Conservation (phyloP, 169 alveolate genomes). For the Cryptosporidium meleagridis region DNA sequence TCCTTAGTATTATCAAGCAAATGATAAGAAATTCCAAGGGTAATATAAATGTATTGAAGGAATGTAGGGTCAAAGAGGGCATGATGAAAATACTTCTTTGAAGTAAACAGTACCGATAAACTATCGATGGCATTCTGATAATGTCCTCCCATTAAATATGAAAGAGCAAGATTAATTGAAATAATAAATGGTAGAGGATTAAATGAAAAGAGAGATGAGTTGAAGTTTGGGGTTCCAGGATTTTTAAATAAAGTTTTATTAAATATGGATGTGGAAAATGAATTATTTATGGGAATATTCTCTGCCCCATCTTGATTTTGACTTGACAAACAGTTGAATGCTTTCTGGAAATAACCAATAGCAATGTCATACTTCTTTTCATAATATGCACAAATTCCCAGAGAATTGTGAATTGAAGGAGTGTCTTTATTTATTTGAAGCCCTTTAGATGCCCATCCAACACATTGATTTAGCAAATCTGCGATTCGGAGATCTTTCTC, state of each 20-base stretch:
- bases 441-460: slow-evolving; percentile 53
- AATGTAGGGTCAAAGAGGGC: slow-evolving; percentile 33
- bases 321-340: slow-evolving; percentile 2
- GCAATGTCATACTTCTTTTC: slow-evolving; percentile 69
- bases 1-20: slow-evolving; percentile 41
- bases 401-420: slow-evolving; percentile 33
- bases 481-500: slow-evolving; percentile 30
- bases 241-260: not conserved
- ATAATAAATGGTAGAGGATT: slow-evolving; percentile 45
- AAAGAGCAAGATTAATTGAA: slow-evolving; percentile 41
- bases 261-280: slow-evolving; percentile 4
- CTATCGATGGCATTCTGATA: slow-evolving; percentile 54
- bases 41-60: slow-evolving; percentile 43
- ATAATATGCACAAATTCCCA: slow-evolving; percentile 52
- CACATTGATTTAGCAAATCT: slow-evolving; percentile 42
- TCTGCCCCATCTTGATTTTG: not conserved
- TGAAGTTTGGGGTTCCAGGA: slow-evolving; percentile 21
- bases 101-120: not conserved
- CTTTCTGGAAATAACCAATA: slow-evolving; percentile 65
- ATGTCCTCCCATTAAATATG: slow-evolving; percentile 65
- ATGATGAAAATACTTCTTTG: slow-evolving; percentile 29
- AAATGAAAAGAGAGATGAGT: slow-evolving; percentile 36
- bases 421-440: slow-evolving; percentile 39
- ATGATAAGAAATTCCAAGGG: slow-evolving; percentile 38
- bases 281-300: not conserved